These are phyloP conservation scores for Udeniomyces megalosporus DNA, from an alignment of 768 basidiomycete species.

Conservation along the genomic window DNA sequence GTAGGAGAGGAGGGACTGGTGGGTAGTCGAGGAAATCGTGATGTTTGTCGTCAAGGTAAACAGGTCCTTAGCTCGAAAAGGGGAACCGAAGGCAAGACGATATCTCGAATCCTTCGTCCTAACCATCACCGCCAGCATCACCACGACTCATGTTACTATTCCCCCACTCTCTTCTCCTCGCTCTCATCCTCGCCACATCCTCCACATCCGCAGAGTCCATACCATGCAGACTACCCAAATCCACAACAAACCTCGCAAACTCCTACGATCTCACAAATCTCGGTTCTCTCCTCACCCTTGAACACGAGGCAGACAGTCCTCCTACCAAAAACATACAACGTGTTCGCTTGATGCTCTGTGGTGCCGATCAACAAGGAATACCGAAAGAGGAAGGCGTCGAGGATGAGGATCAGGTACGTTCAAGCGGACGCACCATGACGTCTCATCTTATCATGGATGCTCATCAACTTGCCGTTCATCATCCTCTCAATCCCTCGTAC, in stretches of 20 bases:
- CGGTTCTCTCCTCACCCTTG: neutral
- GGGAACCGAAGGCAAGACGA: neutral
- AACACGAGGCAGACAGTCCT: constrained; percentile 18
- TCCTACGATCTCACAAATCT: constrained; percentile 1
- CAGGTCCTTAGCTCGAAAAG: neutral
- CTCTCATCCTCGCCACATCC: neutral
- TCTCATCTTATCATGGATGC: neutral
- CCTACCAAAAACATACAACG: constrained; percentile 26
- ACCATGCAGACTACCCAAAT: neutral
- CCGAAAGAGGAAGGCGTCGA: constrained; percentile 21
- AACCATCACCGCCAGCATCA: neutral
- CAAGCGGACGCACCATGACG: neutral
- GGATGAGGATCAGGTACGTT: constrained; percentile 29
- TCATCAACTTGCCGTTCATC: neutral
- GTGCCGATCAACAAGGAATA: constrained; percentile 18
- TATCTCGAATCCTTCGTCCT: too few species aligned
- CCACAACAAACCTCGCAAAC: neutral
- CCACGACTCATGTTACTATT: neutral
- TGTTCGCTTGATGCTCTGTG: constrained; percentile 25
- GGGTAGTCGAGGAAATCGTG: neutral
- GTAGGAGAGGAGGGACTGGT: neutral
- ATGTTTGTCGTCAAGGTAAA: neutral
- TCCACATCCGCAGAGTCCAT: neutral
- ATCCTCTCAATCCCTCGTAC: neutral
- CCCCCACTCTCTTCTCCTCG: neutral